A percentile compares a stretch with the other conserved stretches of the same genome.
phyloP scores from a whole-genome alignment of 257 asterid genomes.

The Solanum okadae region DNA sequence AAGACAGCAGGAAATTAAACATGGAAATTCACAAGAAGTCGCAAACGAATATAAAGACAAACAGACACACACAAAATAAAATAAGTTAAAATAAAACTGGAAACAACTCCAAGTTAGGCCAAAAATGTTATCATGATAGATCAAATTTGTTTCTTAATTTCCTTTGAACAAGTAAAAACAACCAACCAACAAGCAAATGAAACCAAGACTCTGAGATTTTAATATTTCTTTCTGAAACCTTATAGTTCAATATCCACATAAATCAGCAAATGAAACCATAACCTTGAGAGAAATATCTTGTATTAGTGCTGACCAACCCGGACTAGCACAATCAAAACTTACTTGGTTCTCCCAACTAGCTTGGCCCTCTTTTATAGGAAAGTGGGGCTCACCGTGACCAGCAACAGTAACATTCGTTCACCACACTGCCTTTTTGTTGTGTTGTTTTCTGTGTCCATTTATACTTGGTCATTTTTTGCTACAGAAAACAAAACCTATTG shows the following conservation, averaged over 20 bases:
- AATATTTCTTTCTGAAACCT: background rate
- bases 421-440: background rate
- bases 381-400: background rate
- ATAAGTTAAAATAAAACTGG: background rate
- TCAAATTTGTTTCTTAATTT: background rate
- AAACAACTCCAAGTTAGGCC: background rate
- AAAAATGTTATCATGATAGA: background rate
- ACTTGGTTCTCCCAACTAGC: background rate
- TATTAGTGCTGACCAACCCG: background rate
- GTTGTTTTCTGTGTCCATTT: background rate
- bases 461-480: background rate
- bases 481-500: background rate
- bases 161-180: background rate
- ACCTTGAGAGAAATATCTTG: background rate
- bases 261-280: background rate
- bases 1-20: background rate
- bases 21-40: background rate
- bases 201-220: background rate
- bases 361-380: background rate
- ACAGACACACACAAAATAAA: background rate
- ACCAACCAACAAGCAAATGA: background rate
- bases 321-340: background rate
- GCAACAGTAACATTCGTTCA: background rate
- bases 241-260: background rate
- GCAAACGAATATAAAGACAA: background rate